These are phyloP conservation scores for Globisporangium radiosum DNA, from an alignment of 352 stramenopile species.

Conservation along the genomic window DNA sequence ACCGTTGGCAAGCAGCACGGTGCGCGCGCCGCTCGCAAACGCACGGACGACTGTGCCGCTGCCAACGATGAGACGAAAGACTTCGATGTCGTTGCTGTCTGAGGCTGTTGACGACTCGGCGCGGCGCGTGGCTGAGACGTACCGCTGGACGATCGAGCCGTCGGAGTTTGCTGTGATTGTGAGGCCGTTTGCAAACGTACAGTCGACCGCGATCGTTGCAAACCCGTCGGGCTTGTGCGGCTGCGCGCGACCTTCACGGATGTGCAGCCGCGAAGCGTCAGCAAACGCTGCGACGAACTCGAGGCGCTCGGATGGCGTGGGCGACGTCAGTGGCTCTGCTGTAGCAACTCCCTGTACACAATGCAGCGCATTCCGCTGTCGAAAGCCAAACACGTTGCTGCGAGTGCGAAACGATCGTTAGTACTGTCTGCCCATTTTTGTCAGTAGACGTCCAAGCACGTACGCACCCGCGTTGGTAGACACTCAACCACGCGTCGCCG, in stretches of 20 bases:
- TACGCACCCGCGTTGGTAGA: slow-evolving; percentile 50
- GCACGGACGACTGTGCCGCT: slow-evolving; percentile 49
- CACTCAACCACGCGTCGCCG: slow-evolving; percentile 45
- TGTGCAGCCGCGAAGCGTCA: slow-evolving; percentile 40
- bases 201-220: slow-evolving; percentile 29
- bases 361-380: slow-evolving; percentile 10
- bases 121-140: background rate
- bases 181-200: slow-evolving; percentile 48
- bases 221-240: slow-evolving; percentile 47
- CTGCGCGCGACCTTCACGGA: slow-evolving; percentile 24
- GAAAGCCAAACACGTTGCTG: slow-evolving; percentile 60
- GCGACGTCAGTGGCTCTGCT: background rate
- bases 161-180: slow-evolving; percentile 51
- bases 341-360: background rate
- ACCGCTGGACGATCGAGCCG: slow-evolving; percentile 45
- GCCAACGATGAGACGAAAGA: slow-evolving; percentile 47
- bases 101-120: background rate
- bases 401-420: background rate
- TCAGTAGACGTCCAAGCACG: background rate
- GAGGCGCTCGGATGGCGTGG: slow-evolving; percentile 8
- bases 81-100: slow-evolving; percentile 11
- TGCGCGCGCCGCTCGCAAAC: slow-evolving; percentile 24
- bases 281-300: slow-evolving; percentile 54
- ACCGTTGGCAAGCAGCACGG: slow-evolving; percentile 49
- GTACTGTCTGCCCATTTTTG: background rate